Conservation (phyloP, 371 early-diverging fungal genomes). For the Mortierella polycephala region DNA sequence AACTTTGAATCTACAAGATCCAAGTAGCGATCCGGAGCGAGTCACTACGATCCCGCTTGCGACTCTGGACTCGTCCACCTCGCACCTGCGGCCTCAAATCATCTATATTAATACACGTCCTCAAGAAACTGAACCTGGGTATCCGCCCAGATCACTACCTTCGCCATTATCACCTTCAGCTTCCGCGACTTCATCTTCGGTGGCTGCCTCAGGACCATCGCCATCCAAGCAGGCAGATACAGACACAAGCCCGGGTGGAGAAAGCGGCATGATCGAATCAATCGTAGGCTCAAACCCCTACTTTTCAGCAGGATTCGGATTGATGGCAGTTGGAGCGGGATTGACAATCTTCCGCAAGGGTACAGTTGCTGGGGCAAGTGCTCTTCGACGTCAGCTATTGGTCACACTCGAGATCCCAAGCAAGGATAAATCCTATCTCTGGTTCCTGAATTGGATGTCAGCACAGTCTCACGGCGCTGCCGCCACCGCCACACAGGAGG, state of each 20-base stretch:
- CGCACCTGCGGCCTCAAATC: conserved; percentile 36
- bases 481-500: neutral
- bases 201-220: neutral
- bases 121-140: neutral
- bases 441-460: conserved; percentile 95
- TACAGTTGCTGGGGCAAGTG: conserved; percentile 68
- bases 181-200: neutral
- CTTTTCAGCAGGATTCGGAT: conserved; percentile 95
- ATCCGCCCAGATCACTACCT: neutral
- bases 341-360: conserved; percentile 85
- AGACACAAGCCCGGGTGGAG: too few species aligned
- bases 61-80: conserved; percentile 11
- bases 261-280: conserved; percentile 25
- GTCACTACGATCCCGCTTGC: conserved; percentile 10
- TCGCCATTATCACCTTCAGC: neutral
- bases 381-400: conserved; percentile 81
- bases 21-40: too few species aligned
- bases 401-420: conserved; percentile 95
- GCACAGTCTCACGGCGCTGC: conserved; percentile 66
- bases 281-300: conserved; percentile 77
- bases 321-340: conserved; percentile 91
- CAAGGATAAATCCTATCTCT: conserved; percentile 92
- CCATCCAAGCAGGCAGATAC: too few species aligned
- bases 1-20: conserved; percentile 4
- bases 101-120: conserved; percentile 44